Evolutionary conservation across 768 basidiomycete species (phyloP).

Genomic region (Hygrophorus pudorinus): DNA sequence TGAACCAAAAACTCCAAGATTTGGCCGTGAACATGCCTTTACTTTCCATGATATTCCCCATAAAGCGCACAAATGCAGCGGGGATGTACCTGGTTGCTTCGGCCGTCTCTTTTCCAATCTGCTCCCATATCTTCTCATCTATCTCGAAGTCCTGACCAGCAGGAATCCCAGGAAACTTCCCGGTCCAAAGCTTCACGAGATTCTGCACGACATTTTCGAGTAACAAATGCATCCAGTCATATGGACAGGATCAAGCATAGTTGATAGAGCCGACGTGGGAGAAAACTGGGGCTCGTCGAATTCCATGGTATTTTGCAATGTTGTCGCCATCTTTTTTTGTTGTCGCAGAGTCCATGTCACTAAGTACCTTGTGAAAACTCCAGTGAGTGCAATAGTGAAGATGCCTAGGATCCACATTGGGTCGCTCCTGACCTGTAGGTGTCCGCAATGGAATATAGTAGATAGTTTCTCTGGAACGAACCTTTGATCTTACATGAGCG

Average conservation of each 20-base stretch:
- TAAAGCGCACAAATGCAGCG: constrained; percentile 18
- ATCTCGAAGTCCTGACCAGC: constrained; percentile 21
- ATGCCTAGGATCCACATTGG: neutral
- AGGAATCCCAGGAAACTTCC: constrained; percentile 28
- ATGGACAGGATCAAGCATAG: constrained; percentile 23
- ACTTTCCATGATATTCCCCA: constrained; percentile 20
- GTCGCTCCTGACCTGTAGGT: constrained; percentile 3
- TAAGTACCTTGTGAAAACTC: constrained; percentile 3
- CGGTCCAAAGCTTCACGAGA: constrained; percentile 29
- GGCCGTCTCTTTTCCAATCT: constrained; percentile 24
- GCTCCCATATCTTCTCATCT: constrained; percentile 17
- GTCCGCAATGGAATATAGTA: constrained; percentile 17
- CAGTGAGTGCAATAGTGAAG: constrained; percentile 8
- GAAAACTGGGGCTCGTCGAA: constrained; percentile 20
- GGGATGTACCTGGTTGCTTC: constrained; percentile 21
- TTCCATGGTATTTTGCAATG: constrained; percentile 18
- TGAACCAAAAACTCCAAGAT: constrained; percentile 27
- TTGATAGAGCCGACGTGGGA: constrained; percentile 16
- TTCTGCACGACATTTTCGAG: constrained; percentile 30
- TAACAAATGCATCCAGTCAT: constrained; percentile 37
- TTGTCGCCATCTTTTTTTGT: constrained; percentile 4
- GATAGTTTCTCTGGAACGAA: neutral
- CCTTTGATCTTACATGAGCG: constrained; percentile 21
- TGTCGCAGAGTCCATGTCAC: neutral
- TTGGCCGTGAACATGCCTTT: constrained; percentile 23